phyloP scores from a whole-genome alignment of 73 alveolate species.

The Paramecium primaurelia region DNA sequence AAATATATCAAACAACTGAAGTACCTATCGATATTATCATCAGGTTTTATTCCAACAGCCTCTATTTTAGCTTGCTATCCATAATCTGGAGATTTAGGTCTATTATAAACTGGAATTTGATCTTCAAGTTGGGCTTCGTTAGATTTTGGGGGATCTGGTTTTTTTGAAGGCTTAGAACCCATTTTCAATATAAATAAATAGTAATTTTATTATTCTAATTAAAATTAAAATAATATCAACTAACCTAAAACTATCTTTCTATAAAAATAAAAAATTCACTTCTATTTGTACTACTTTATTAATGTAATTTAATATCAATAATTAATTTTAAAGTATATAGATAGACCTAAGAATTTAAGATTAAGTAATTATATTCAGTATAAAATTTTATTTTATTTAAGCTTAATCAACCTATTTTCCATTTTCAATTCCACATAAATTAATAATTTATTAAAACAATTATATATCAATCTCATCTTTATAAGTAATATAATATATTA shows the following conservation, averaged over 20 bases:
- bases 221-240: background rate
- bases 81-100: background rate
- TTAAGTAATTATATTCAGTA: too few species aligned
- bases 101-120: background rate
- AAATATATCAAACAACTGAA: background rate
- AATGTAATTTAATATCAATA: too few species aligned
- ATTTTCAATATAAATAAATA: background rate
- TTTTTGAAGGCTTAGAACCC: constrained; percentile 4
- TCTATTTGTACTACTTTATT: background rate
- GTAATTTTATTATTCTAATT: background rate
- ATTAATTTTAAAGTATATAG: too few species aligned
- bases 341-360: too few species aligned
- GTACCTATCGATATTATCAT: constrained; percentile 41
- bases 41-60: background rate
- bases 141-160: background rate
- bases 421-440: too few species aligned
- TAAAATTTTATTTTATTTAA: too few species aligned
- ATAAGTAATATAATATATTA: too few species aligned
- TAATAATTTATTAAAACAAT: background rate
- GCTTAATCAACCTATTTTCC: too few species aligned
- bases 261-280: background rate
- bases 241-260: background rate
- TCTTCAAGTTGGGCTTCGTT: background rate
- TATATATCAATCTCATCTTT: background rate
- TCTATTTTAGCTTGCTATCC: background rate